Percentiles rank a stretch among this genome's conserved stretches.
Evolutionary conservation across 208 protist genomes (phyloP).

Genomic region (Zelonia costaricensis): DNA sequence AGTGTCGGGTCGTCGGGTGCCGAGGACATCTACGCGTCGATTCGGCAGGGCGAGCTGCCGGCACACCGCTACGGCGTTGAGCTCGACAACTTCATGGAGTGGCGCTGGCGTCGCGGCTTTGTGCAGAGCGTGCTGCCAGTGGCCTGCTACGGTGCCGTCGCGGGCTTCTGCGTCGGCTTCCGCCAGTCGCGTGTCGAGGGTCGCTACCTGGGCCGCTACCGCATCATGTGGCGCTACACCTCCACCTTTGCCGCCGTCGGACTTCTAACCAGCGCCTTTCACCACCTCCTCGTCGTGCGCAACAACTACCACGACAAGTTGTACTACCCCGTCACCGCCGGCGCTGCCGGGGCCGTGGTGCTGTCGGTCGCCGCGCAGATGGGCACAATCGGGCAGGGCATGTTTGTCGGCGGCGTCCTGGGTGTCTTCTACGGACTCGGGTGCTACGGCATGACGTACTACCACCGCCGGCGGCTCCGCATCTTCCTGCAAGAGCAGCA

Average conservation of each 20-base stretch:
- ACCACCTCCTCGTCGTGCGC: constrained; percentile 77
- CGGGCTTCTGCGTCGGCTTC: constrained; percentile 70
- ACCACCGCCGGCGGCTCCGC: constrained; percentile 61
- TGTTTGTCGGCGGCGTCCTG: constrained; percentile 70
- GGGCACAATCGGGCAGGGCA: constrained; percentile 63
- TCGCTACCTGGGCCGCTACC: constrained; percentile 79
- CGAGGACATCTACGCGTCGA: constrained; percentile 71
- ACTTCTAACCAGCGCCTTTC: constrained; percentile 67
- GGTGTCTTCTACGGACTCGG: constrained; percentile 71
- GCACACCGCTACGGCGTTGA: constrained; percentile 65
- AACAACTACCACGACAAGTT: constrained; percentile 80
- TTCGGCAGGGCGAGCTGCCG: constrained; percentile 58
- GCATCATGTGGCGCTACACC: constrained; percentile 81
- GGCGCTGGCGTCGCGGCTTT: constrained; percentile 80
- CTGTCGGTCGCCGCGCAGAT: constrained; percentile 70
- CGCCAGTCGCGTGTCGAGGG: constrained; percentile 73
- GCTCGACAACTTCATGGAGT: constrained; percentile 73
- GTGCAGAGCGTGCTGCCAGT: constrained; percentile 82
- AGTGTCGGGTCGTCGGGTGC: constrained; percentile 3
- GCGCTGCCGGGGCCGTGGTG: constrained; percentile 39
- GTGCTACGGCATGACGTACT: constrained; percentile 80
- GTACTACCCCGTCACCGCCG: constrained; percentile 75
- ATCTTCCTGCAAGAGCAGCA: constrained; percentile 80
- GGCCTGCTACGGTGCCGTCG: constrained; percentile 58
- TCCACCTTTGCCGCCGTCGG: constrained; percentile 76